Base-by-base conservation (phyloP, 2,329 filamentous ascomycete species). In the Neospermospora avenae region DNA sequence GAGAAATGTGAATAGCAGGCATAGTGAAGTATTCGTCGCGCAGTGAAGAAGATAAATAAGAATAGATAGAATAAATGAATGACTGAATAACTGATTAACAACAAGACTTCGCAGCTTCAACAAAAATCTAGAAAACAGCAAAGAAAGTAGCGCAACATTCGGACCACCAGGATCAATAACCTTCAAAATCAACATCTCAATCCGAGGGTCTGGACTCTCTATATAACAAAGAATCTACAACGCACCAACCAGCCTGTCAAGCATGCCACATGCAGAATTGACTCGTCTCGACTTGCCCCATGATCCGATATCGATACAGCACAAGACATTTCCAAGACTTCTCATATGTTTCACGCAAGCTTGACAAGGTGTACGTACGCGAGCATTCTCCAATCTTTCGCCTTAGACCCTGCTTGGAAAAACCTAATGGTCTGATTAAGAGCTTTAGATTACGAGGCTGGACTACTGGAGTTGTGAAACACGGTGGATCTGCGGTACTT, bases 141-240 rank as follows among this genome's bases (percentile, higher is more conserved):
- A 51, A 37, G 22, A 11, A 20, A 35, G 35, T 20, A 20, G 13
- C 34, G n/a, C 18, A 20, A 34, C 13, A 10, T 22, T 51, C 31
- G 46, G 46, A 51, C 46, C 46, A 51, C 46, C 46, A 37, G 46
- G 46, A 51, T 51, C 46, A 37, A 51, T n/a, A 51, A n/a, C 46
- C 28, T 18, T 51, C 46, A 31, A 18, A 51, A 35, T 5, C 16
- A 34, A 49, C 14, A n/a, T 49, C 25, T 28, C 8, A 49, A 11
- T 18, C 13, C 20, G 16, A n/a, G 8, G 46, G n/a, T 51, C 18
- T 18, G 34, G 28, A 51, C 46, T 35, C n/a, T 13, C 24, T 49
- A 37, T 37, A 51, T 51, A 51, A 35, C 13, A 14, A 6, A 4
- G 5, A 7, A 22, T 25, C 2, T 7, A 31, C 11, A 10, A 18